Base-by-base conservation (phyloP, 129 eudicot genomes). In the Mikania micrantha region DNA sequence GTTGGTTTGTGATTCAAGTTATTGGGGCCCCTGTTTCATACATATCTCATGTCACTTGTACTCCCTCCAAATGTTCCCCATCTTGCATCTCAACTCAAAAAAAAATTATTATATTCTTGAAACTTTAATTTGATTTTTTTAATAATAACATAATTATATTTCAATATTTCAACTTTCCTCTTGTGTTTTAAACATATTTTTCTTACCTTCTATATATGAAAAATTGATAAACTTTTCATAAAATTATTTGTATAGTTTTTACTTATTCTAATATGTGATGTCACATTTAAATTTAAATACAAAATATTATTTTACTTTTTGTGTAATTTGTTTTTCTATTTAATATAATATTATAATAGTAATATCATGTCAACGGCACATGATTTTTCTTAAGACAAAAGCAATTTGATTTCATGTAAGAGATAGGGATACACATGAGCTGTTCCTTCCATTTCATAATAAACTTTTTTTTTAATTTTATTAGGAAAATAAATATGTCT, bases 1-100 rank as follows among this genome's bases (percentile, higher is more conserved):
- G 75, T 76, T 76, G 75, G 80, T 76, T 76, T 76, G 75, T 68
- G 70, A 68, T 76, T 76, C 80, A 76, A 76, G 75, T 76, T 76
- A 76, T 60, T 76, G 80, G 80, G 80, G 48, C 80, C 75, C 80
- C 63, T 67, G 74, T 58, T 47, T 66, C 54, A 53, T 32, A 47
- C 60, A 72, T 39, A 64, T 64, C 63, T 48, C 70, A 32, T 64
- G 71, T 63, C 64, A 63, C 64, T 73, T 7, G 56, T 50, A 25
- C 70, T 9, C 54, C 29, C n/a, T n/a, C n/a, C 41, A 69, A 56
- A 56, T 56, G 71, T 61, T 32, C 70, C 62, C 54, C 71, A 73
- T 24, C 71, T 50, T 36, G 71, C 52, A 73, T 73, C 62, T 27
- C 62, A 56, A 44, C 50, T n/a, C 50, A n/a, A n/a, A 17, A 48